Conservation (phyloP, 2,329 filamentous ascomycete species). For the Colletotrichum kahawae region DNA sequence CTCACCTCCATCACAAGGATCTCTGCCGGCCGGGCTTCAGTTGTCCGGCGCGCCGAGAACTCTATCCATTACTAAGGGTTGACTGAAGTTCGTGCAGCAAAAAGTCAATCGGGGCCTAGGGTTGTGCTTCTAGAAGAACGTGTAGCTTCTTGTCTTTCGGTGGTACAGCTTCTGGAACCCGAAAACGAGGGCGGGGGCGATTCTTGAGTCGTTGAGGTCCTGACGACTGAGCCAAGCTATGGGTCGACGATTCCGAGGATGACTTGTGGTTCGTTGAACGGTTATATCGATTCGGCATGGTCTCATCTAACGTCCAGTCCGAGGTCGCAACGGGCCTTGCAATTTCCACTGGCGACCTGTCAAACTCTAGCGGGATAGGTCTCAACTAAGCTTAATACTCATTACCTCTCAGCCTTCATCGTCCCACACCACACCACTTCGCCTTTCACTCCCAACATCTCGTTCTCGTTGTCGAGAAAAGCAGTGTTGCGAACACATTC, state of each 20-base stretch:
- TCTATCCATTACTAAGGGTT: neutral
- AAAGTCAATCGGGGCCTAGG: neutral
- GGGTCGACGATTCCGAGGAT: neutral
- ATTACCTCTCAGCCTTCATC: neutral
- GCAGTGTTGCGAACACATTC: neutral
- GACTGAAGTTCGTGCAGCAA: neutral
- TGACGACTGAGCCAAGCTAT: neutral
- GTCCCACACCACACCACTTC: neutral
- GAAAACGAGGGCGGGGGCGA: neutral
- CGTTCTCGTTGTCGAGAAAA: neutral
- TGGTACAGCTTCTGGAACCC: neutral
- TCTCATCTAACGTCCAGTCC: neutral
- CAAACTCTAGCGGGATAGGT: neutral
- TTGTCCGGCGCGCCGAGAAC: neutral
- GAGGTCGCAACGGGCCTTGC: neutral
- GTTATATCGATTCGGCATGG: neutral
- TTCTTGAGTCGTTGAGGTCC: neutral
- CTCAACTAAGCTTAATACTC: neutral
- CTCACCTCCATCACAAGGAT: neutral
- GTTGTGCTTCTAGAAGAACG: neutral
- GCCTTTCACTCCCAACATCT: neutral
- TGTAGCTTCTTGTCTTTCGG: neutral
- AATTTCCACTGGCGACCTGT: neutral
- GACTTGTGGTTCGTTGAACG: neutral
- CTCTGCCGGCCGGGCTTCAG: neutral